Conservation (phyloP, 306 rosid species). For the Vigna hirtella region DNA sequence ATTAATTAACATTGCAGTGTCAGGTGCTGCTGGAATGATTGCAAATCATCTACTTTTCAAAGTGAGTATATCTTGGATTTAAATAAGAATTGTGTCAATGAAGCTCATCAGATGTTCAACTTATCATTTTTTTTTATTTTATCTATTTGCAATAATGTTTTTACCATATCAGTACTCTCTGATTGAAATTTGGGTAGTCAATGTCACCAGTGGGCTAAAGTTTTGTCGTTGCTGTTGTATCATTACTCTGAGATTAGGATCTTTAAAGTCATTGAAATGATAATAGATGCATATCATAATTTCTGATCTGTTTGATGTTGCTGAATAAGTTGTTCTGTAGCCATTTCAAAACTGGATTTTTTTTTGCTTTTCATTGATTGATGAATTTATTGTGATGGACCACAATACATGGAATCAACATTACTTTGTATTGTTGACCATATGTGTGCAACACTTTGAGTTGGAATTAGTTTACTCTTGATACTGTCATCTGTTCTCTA, state of each 20-base stretch:
- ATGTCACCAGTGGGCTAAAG: neutral
- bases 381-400: conserved; percentile 6
- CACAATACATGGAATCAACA: neutral
- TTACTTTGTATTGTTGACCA: neutral
- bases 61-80: conserved; percentile 54
- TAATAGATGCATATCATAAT: neutral
- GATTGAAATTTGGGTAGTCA: neutral
- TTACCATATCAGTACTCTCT: neutral
- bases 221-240: neutral
- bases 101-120: conserved; percentile 10
- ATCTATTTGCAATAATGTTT: conserved; percentile 13
- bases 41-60: conserved; percentile 95
- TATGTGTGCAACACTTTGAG: neutral
- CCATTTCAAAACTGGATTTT: neutral
- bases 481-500: conserved; percentile 1
- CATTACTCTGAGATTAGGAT: conserved; percentile 1
- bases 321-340: neutral
- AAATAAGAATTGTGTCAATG: neutral
- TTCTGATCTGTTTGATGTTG: conserved; percentile 9
- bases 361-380: conserved; percentile 2
- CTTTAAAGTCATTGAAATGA: conserved; percentile 12
- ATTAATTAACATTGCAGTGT: conserved; percentile 82
- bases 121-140: neutral
- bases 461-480: conserved; percentile 5
- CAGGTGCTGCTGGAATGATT: conserved; percentile 99